Base-by-base conservation (phyloP, 2,329 filamentous ascomycete species). In the Myriosclerotinia scirpicola region DNA sequence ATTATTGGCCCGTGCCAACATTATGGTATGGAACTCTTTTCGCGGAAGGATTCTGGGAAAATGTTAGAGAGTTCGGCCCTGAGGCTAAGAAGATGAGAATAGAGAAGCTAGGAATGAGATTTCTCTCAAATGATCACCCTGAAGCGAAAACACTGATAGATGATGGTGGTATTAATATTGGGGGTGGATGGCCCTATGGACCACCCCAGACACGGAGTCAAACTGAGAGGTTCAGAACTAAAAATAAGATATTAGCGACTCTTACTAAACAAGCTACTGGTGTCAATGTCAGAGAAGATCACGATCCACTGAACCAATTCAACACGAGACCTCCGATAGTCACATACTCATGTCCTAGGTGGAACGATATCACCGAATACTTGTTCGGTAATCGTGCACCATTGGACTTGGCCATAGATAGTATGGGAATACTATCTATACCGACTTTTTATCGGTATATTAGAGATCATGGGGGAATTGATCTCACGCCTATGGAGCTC, bases 401-500 rank as follows among this genome's bases (percentile, higher is more conserved):
- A 26, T 26, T 42, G 15, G 26, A 64, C 3, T n/a, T 64, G 22
- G 61, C 38, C 11, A 22, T 64, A 15, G 61, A 64, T 44, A 44
- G n/a, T 7, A 64, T 55, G 61, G 50, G 15, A 8, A 5, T 64
- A 7, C 5, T 64, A 20, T 64, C 61, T 1, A 15, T 15, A 11
- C 61, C 61, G 34, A n/a, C 38, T 6, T 46, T 64, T 15, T 55
- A 26, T 34, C 36, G 50, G 9, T 64, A 64, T 11, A 46, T 64
- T 7, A 40, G 61, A 30, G 38, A 55, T 2, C 50, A 34, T 36
- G 61, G 61, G 15, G 50, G 50, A 11, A 54, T 64, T 14, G 7
- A 12, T 4, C 26, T 64, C 11, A 54, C 61, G 7, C 6, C 48
- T 2, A 42, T 42, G 26, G 61, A 64, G 26, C 54, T 64, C 5